Base-by-base conservation (phyloP, 768 basidiomycete genomes). In the Russula foetens region DNA sequence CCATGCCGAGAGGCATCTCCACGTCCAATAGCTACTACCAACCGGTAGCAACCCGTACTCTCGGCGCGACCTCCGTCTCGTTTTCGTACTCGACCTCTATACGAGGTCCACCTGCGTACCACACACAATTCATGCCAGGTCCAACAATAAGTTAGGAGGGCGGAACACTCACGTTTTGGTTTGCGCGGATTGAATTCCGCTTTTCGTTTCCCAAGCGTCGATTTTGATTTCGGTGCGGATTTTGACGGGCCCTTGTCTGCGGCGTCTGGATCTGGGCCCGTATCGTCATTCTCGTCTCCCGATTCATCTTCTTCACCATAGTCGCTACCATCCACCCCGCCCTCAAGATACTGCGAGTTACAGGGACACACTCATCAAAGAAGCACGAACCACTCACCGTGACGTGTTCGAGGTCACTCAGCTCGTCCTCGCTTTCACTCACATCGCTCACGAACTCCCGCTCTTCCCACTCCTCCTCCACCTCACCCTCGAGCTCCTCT, bases 371-470 rank as follows among this genome's bases (percentile, higher is more conserved):
- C 26, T 33, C 1, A 24, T 23, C 33, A 26, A 33, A 26, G 23
- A 3, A 15, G 23, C 15, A n/a, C n/a, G 26, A 26, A 46, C 17
- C 21, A 77, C 84, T 71, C 64, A 86, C 89, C 69, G 75, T 75
- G 48, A 77, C 77, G 62, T 86, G 89, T 70, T 91, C 90, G 62
- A 91, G 62, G 67, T 89, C 84, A 67, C 83, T 84, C 63, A 85
- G 60, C 23, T 64, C 73, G 63, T 84, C 82, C 62, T 88, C 83
- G 54, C 86, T 84, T 60, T 80, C 84, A 70, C 84, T 85, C 49
- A 84, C 73, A 68, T 89, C 88, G 69, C 86, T 88, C 60, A 90
- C 86, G 68, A 88, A 88, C 72, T 88, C 86, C 50, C 81, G 74
- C 68, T 81, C 84, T 29, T 78, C 84, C 74, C 81, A 83, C 35